Evolutionary conservation across 495 filamentous ascomycete species (phyloP), one percentile per base, ranked within the genome.

Genomic region (Jackrogersella minutella): DNA sequence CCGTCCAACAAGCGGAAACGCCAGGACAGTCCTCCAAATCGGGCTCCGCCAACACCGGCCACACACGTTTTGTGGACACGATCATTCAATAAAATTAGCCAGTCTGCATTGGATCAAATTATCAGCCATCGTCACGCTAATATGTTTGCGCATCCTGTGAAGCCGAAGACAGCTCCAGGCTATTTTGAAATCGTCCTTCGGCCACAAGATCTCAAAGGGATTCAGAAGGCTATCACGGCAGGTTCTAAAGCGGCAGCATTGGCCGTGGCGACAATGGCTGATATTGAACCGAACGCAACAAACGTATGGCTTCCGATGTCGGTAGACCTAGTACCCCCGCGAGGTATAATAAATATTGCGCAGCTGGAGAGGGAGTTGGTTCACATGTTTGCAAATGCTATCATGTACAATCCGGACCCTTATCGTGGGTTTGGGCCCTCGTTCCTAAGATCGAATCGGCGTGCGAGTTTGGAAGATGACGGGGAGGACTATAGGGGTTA

Each of bases 321-420:
- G 2, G 84, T 88, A 46, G 89, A 96, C 40, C 77, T 97, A 40
- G 79, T 93, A 11, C 94, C 95, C 14, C 95, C 95, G 2, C 91
- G 89, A 69, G 92, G 87, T 4, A 96, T 99, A 59, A 91, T 99
- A 73, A 99, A 98, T 77, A 91, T 88, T n/a, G 85, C 88, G 2
- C 95, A 99, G 73, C 81, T 99, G 11, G 95, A 99, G 73, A 93
- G 94, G 66, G 94, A 97, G 73, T 76, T 99, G n/a, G 92, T 95
- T 64, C 91, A 94, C 68, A 97, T 98, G 90, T 97, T 97, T 71
- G 90, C 91, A 50, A 99, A 99, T 71, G 94, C 94, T 11, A 88
- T 97, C 72, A 97, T 98, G 95, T 99, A 93, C 83, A 99, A 98
- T 66, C 86, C 90, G 0, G 86, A 91, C 59, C 85, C 89, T 0